These are phyloP conservation scores for Dioscorea dumetorum DNA, from an alignment of 106 monocot species.

Conservation along the genomic window DNA sequence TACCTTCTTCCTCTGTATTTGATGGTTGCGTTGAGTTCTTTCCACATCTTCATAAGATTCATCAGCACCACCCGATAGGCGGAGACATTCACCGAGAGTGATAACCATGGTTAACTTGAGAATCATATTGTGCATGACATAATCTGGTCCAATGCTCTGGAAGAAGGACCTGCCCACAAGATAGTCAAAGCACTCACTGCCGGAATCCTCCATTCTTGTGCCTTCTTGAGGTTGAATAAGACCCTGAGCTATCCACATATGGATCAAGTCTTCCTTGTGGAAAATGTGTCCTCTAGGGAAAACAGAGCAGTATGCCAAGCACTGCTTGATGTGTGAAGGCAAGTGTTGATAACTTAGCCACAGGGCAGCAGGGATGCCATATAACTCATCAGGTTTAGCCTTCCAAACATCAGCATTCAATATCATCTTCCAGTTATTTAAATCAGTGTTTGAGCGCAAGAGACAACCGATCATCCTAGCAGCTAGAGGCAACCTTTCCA, in stretches of 20 bases:
- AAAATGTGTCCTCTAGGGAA: neutral
- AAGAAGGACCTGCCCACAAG: constrained; percentile 16
- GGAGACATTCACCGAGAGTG: neutral
- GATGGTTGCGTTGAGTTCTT: too few species aligned
- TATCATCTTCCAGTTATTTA: neutral
- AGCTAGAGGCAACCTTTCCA: neutral
- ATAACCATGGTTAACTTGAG: neutral
- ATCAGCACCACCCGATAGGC: constrained; percentile 6
- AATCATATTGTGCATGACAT: neutral
- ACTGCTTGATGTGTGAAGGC: neutral
- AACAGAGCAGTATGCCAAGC: neutral
- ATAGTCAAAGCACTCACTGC: constrained; percentile 10
- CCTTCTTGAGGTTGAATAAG: neutral
- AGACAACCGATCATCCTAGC: neutral
- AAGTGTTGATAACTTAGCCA: neutral
- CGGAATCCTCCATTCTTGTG: constrained; percentile 11
- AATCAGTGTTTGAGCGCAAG: neutral
- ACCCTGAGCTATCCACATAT: neutral
- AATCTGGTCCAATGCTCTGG: neutral
- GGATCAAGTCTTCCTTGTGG: neutral
- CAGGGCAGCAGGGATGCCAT: too few species aligned
- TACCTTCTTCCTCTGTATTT: neutral
- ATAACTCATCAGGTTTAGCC: too few species aligned
- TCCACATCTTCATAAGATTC: too few species aligned
- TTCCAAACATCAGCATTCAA: neutral